Percentiles rank a stretch among this genome's conserved stretches.
These are phyloP conservation scores for Mrakia hoshinonis DNA, from an alignment of 768 basidiomycete genomes.

Conservation along the genomic window DNA sequence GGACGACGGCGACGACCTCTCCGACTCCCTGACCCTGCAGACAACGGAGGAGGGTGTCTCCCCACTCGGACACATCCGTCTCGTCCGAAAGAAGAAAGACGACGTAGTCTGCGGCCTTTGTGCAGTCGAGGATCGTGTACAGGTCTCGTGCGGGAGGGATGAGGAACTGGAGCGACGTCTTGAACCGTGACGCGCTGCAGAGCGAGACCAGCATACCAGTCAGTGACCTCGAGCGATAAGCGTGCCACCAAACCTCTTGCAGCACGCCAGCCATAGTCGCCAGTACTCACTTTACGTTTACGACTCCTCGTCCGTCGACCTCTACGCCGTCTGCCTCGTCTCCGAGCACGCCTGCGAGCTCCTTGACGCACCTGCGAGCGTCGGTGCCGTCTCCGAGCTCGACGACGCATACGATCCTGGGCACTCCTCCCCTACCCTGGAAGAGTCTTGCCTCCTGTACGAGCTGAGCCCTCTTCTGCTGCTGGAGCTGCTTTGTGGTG, in stretches of 20 bases:
- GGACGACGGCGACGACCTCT: constrained; percentile 65
- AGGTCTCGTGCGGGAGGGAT: constrained; percentile 62
- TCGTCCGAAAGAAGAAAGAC: constrained; percentile 71
- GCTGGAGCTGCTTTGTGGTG: constrained; percentile 72
- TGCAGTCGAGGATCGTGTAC: constrained; percentile 72
- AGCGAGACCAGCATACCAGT: not conserved
- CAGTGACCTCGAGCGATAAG: too few relatives aligned
- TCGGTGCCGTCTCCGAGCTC: constrained; percentile 54
- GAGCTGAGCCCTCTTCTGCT: constrained; percentile 59
- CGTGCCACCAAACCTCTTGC: constrained; percentile 8
- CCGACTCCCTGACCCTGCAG: constrained; percentile 87
- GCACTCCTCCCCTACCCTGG: constrained; percentile 48
- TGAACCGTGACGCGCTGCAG: constrained; percentile 73
- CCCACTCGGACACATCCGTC: constrained; percentile 73
- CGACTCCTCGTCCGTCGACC: constrained; percentile 46
- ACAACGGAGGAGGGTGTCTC: constrained; percentile 76
- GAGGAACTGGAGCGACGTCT: constrained; percentile 80
- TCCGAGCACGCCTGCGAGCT: constrained; percentile 56
- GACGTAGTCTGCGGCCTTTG: constrained; percentile 82
- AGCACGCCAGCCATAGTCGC: constrained; percentile 6
- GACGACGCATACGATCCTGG: constrained; percentile 78
- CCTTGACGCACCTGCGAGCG: constrained; percentile 48
- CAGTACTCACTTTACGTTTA: constrained; percentile 58
- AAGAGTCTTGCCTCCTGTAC: constrained; percentile 69
- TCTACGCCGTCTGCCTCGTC: constrained; percentile 45